Percentiles rank a stretch among this genome's conserved stretches.
phyloP scores from a whole-genome alignment of 2,329 filamentous ascomycete genomes.

The Epichloe elymi region DNA sequence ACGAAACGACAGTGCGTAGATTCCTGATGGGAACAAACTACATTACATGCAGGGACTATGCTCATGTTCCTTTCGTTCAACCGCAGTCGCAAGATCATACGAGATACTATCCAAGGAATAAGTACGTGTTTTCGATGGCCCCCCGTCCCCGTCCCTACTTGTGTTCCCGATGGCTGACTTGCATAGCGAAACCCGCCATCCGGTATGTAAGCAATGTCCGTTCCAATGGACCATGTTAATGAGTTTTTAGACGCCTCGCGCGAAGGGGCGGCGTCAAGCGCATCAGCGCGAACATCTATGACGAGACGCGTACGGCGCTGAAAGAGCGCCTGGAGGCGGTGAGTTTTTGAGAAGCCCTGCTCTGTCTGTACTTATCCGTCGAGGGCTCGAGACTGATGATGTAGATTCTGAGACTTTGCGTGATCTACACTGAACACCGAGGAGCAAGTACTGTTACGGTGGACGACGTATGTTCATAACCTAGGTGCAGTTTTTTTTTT shows the following conservation, averaged over 20 bases:
- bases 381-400: neutral
- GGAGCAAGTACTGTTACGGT: slow-evolving; percentile 49
- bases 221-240: neutral
- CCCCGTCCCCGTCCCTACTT: neutral
- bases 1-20: neutral
- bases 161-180: slow-evolving; percentile 6
- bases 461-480: slow-evolving; percentile 36
- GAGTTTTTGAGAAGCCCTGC: slow-evolving; percentile 8
- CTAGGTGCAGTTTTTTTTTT: neutral
- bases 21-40: neutral
- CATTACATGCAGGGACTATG: neutral
- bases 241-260: slow-evolving; percentile 45
- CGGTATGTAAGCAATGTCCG: neutral
- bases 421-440: slow-evolving; percentile 38
- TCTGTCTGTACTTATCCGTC: neutral
- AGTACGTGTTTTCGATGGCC: slow-evolving; percentile 2
- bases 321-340: slow-evolving; percentile 35
- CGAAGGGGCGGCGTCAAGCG: slow-evolving; percentile 66
- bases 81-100: slow-evolving; percentile 9
- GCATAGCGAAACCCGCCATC: slow-evolving; percentile 3
- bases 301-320: slow-evolving; percentile 41
- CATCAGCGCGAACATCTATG: slow-evolving; percentile 52
- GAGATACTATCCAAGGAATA: slow-evolving; percentile 8
- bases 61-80: neutral
- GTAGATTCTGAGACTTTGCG: slow-evolving; percentile 39